phyloP scores from a whole-genome alignment of 208 protist species.

The Wallacemonas sp. region DNA sequence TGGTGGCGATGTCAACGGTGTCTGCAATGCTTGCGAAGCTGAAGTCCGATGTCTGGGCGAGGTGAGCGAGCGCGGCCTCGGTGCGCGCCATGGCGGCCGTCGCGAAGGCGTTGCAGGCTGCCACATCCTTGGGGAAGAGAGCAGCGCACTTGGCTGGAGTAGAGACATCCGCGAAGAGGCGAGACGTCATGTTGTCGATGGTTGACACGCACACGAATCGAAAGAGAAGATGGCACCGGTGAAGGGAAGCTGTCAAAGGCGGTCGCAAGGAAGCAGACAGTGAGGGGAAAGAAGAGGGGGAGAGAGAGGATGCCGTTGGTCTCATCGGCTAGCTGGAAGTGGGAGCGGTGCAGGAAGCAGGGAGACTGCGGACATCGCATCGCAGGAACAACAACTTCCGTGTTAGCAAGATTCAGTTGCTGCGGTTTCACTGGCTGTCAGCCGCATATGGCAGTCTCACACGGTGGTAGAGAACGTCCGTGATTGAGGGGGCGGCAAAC shows the following conservation, averaged over 20 bases:
- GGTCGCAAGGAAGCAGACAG: too few species aligned
- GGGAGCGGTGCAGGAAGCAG: too few species aligned
- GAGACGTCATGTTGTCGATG: constrained; percentile 19
- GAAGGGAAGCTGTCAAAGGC: background rate
- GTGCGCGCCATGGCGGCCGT: constrained; percentile 49
- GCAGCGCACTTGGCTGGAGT: constrained; percentile 40
- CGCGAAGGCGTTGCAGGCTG: constrained; percentile 43
- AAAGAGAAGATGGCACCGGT: background rate
- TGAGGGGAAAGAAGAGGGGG: constrained; percentile 4
- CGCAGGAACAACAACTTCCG: background rate
- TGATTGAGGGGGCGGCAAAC: too few species aligned
- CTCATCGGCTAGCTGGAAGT: too few species aligned
- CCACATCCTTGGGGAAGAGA: constrained; percentile 66
- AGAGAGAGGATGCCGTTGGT: background rate
- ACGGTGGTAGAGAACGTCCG: too few species aligned
- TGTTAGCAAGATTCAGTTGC: too few species aligned
- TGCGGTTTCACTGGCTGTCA: too few species aligned
- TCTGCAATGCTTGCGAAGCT: constrained; percentile 65
- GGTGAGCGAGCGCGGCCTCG: constrained; percentile 31
- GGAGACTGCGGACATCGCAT: too few species aligned
- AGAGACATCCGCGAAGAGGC: constrained; percentile 57
- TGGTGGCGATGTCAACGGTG: constrained; percentile 46
- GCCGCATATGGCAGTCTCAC: too few species aligned
- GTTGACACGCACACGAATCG: background rate
- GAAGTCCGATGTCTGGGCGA: constrained; percentile 23